phyloP scores from a whole-genome alignment of 2,329 filamentous ascomycete genomes.

The Fusarium illudens region DNA sequence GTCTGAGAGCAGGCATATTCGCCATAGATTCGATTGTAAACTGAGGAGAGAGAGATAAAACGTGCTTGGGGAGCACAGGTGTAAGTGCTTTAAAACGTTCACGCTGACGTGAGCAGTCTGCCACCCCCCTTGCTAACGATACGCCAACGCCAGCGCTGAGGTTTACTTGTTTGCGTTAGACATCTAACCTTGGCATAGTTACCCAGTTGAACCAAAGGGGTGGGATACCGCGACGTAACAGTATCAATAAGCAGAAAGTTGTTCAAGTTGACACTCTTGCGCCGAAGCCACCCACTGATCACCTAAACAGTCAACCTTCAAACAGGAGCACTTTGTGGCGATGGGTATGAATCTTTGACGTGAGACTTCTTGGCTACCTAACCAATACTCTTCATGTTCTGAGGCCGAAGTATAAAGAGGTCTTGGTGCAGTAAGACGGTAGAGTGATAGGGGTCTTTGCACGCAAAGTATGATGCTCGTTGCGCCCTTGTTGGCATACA shows the following conservation, averaged over 20 bases:
- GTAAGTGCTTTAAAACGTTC: rapidly evolving
- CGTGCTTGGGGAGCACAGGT: not conserved
- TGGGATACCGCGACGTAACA: no score
- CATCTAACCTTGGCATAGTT: no score
- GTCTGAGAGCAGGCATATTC: not conserved
- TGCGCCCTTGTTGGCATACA: not conserved
- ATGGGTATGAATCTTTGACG: not conserved
- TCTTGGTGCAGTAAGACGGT: not conserved
- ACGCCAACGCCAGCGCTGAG: not conserved
- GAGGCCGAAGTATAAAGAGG: not conserved
- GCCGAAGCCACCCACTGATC: no score
- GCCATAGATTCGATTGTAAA: not conserved
- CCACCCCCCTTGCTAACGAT: not conserved
- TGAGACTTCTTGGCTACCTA: no score
- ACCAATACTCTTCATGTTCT: not conserved
- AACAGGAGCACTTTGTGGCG: no score
- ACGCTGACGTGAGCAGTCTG: not conserved
- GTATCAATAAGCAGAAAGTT: no score
- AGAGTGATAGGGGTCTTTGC: not conserved
- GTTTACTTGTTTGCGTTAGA: not conserved
- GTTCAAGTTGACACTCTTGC: no score
- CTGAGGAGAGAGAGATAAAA: not conserved
- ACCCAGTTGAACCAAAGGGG: not conserved
- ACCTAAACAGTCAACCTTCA: no score
- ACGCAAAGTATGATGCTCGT: not conserved